Conservation (phyloP, 495 filamentous ascomycete species). For the Staphylotrichum tortipilum region DNA sequence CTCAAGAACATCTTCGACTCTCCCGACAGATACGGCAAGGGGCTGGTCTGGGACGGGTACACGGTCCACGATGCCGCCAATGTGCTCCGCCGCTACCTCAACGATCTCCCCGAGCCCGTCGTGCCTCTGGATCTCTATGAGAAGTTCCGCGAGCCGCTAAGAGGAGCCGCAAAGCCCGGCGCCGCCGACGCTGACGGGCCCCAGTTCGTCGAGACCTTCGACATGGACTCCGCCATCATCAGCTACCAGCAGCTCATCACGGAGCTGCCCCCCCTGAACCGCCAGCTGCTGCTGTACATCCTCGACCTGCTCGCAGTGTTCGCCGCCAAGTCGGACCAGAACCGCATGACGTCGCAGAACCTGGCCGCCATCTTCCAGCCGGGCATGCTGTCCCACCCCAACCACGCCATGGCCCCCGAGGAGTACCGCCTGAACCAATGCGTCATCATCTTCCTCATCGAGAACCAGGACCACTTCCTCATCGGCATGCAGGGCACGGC, state of each 20-base stretch:
- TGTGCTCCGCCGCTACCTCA: conserved; percentile 88
- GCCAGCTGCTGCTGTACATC: conserved; percentile 92
- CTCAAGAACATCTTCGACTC: conserved; percentile 86
- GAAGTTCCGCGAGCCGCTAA: conserved; percentile 76
- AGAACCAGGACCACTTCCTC: conserved; percentile 86
- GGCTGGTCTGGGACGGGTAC: conserved; percentile 92
- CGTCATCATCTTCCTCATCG: conserved; percentile 94
- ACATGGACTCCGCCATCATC: conserved; percentile 65
- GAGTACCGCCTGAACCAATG: conserved; percentile 95
- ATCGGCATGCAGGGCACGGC: conserved; percentile 92
- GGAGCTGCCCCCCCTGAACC: conserved; percentile 85
- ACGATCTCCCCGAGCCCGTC: conserved; percentile 90
- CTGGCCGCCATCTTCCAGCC: conserved; percentile 98
- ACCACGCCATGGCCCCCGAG: conserved; percentile 86
- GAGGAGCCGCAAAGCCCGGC: conserved; percentile 65
- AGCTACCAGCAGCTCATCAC: conserved; percentile 86
- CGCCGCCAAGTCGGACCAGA: conserved; percentile 91
- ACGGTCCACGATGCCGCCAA: conserved; percentile 99
- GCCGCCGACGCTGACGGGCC: conserved; percentile 50
- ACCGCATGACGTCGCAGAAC: conserved; percentile 92
- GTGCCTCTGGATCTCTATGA: conserved; percentile 93
- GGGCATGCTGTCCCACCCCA: conserved; percentile 86
- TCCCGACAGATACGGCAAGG: conserved; percentile 93
- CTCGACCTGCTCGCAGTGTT: conserved; percentile 97
- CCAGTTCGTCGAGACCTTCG: conserved; percentile 57